Evolutionary conservation across 805 yeast species (phyloP).

Genomic region (Lipomyces yamanashiensis): DNA sequence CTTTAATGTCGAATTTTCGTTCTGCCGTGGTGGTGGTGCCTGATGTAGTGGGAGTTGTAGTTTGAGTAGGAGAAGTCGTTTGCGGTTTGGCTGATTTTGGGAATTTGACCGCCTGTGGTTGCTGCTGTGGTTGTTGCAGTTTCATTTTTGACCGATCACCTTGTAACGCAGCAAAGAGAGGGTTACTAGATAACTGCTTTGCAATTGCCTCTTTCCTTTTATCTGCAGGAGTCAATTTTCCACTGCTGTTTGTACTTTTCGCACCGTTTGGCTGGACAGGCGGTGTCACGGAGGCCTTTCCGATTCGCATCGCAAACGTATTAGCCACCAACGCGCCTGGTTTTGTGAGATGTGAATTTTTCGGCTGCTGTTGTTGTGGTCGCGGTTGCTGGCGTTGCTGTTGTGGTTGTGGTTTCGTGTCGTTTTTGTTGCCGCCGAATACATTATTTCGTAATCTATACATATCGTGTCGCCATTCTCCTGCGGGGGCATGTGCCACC

Average conservation of each 20-base stretch:
- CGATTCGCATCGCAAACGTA: conserved; percentile 33
- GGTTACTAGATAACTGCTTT: conserved; percentile 23
- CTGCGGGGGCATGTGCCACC: conserved; percentile 17
- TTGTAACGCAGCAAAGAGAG: conserved; percentile 31
- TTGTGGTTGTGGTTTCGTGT: background rate
- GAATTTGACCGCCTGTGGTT: background rate
- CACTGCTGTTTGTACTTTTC: background rate
- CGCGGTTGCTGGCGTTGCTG: background rate
- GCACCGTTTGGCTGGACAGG: background rate
- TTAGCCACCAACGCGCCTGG: conserved; percentile 23
- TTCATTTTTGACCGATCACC: conserved; percentile 21
- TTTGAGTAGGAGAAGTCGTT: background rate
- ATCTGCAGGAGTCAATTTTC: background rate
- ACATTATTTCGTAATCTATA: background rate
- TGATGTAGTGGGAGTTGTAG: background rate
- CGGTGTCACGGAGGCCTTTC: conserved; percentile 12
- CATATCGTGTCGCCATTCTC: conserved; percentile 32
- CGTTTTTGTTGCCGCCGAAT: background rate
- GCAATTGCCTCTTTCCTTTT: conserved; percentile 16
- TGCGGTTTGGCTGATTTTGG: background rate
- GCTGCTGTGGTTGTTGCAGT: background rate
- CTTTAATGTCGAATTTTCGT: conserved; percentile 24
- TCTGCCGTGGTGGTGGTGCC: background rate
- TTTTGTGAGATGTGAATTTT: background rate
- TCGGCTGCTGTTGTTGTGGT: background rate